These are phyloP conservation scores for Candida succiphila DNA, from an alignment of 805 yeast genomes.

Conservation along the genomic window DNA sequence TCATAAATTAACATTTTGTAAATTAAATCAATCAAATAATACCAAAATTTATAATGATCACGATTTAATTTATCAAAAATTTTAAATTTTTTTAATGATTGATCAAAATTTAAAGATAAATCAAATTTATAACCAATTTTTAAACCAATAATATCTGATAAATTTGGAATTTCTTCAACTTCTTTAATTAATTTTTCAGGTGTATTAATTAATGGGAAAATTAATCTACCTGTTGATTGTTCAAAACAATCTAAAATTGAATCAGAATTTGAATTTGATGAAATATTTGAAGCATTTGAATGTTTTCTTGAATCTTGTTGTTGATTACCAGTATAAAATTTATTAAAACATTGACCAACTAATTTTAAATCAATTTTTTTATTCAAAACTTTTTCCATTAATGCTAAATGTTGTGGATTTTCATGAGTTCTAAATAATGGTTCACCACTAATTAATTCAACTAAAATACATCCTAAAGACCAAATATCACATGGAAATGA, in stretches of 20 bases:
- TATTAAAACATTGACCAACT: conserved; percentile 21
- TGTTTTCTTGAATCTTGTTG: conserved; percentile 8
- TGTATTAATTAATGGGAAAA: conserved; percentile 27
- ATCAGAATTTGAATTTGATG: conserved; percentile 4
- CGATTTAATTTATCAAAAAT: too few relatives aligned
- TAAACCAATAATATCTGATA: conserved; percentile 18
- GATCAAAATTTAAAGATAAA: conserved; percentile 12
- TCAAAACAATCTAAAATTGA: conserved; percentile 22
- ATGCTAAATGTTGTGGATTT: conserved; percentile 85
- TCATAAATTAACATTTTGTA: conserved; percentile 38
- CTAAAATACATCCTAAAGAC: conserved; percentile 91
- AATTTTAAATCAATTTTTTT: conserved; percentile 32
- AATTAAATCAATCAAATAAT: conserved; percentile 49
- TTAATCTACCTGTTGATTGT: conserved; percentile 17
- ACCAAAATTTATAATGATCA: conserved; percentile 81
- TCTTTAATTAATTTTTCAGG: conserved; percentile 25
- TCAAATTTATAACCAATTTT: conserved; percentile 20
- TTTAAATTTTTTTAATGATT: conserved; percentile 25
- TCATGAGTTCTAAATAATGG: conserved; percentile 94
- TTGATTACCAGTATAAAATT: conserved; percentile 6
- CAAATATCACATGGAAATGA: conserved; percentile 94
- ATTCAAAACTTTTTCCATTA: conserved; percentile 80
- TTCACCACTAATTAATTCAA: conserved; percentile 88
- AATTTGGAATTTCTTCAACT: conserved; percentile 20
- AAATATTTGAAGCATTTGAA: conserved; percentile 1